These are phyloP conservation scores for Litchi chinensis DNA, from an alignment of 345 rosid species.

Conservation along the genomic window DNA sequence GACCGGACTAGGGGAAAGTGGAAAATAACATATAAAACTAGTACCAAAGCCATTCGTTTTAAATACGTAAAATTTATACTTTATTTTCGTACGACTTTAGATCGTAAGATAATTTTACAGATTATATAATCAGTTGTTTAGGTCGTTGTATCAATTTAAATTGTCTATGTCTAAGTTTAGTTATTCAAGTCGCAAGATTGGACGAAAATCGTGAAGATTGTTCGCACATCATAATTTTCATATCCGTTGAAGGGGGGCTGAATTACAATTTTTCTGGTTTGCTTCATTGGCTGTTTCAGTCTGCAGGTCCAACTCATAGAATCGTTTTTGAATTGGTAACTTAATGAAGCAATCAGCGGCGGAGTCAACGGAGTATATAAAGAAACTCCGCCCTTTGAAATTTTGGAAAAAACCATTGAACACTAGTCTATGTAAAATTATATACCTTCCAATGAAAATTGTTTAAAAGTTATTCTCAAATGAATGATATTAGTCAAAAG, in stretches of 20 bases:
- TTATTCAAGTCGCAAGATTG: too few species aligned
- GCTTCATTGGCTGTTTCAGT: not conserved
- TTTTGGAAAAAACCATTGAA: not conserved
- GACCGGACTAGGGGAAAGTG: not conserved
- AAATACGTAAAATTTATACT: not conserved
- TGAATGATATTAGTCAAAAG: too few species aligned
- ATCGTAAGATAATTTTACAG: too few species aligned
- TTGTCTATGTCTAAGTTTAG: too few species aligned
- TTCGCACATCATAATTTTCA: too few species aligned
- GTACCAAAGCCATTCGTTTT: not conserved
- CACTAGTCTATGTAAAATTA: not conserved
- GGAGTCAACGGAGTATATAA: not conserved
- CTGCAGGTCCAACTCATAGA: not conserved
- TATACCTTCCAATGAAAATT: too few species aligned
- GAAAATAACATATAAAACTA: not conserved
- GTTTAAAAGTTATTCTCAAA: too few species aligned
- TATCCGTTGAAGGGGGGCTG: not conserved
- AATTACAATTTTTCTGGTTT: too few species aligned
- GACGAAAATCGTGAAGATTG: too few species aligned
- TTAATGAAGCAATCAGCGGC: not conserved
- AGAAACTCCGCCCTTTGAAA: not conserved
- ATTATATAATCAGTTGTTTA: too few species aligned
- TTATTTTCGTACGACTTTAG: not conserved
- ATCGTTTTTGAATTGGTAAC: conserved; percentile 1
- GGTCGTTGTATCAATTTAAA: too few species aligned